Conservation (phyloP, 148 eudicot species). For the Camellia japonica region DNA sequence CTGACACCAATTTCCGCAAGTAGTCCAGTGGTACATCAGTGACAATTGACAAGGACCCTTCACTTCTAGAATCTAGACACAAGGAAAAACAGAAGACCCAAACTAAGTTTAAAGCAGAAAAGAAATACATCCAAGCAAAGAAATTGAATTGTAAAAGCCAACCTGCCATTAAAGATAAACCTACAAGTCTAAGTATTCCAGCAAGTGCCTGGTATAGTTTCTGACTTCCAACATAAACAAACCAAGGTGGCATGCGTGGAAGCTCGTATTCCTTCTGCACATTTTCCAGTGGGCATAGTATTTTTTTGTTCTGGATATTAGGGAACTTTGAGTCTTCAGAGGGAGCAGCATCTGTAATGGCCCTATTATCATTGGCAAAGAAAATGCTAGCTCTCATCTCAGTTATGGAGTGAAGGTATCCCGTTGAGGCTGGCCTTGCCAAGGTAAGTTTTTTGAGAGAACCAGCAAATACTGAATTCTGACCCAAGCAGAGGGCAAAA, state of each 20-base stretch:
- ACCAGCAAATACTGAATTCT: conserved; percentile 83
- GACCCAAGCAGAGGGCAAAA: conserved; percentile 75
- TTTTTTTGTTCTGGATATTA: conserved; percentile 30
- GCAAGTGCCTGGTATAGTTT: conserved; percentile 78
- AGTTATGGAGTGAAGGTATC: conserved; percentile 79
- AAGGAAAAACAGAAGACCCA: conserved; percentile 16
- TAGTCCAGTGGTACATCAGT: conserved; percentile 73
- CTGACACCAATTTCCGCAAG: conserved; percentile 66
- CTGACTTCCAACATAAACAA: conserved; percentile 58
- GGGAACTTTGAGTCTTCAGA: conserved; percentile 29
- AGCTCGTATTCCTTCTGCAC: conserved; percentile 47
- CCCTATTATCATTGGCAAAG: conserved; percentile 22
- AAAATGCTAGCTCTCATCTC: conserved; percentile 55
- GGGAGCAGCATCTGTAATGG: conserved; percentile 23
- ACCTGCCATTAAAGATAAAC: conserved; percentile 78
- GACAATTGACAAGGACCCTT: conserved; percentile 56
- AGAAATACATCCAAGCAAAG: conserved; percentile 7
- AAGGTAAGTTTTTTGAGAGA: conserved; percentile 65
- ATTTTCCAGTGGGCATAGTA: conserved; percentile 21
- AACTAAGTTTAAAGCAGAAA: conserved; percentile 23
- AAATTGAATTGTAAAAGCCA: conserved; percentile 10
- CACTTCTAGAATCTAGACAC: conserved; percentile 50
- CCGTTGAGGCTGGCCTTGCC: conserved; percentile 54
- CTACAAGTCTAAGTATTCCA: conserved; percentile 72
- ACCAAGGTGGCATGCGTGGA: conserved; percentile 98